Base-by-base conservation (phyloP, 495 filamentous ascomycete species). In the Ascobolus immersus region DNA sequence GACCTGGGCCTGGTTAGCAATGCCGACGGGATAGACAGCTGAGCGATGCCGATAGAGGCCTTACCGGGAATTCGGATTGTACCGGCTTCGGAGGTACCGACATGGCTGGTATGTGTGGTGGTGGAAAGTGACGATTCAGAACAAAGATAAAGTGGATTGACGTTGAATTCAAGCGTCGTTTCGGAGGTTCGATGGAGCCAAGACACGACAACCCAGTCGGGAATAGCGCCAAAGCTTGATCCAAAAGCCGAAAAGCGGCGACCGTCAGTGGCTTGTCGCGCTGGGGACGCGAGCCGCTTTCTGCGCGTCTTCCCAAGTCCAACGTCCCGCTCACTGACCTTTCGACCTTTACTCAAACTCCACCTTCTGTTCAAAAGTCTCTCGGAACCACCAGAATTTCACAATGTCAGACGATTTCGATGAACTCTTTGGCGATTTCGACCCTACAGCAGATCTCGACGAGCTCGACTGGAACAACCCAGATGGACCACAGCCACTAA, bases 41-140 rank as follows among this genome's bases (percentile, higher is more conserved):
- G 13, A 15, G 14, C 15, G 18, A 15, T 7, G n/a, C 17, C 20
- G 23, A 6, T 33, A 15, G 22, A 26, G 30, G 18, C 61, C 69
- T 43, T 60, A 90, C 82, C 31, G 79, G 80, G 52, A 71, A 91
- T 13, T 81, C 69, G 32, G 77, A 73, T 44, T 66, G 58, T 39
- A 73, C 51, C 47, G 61, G 62, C 60, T 80, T 81, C 43, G 77
- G 68, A 21, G 78, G 75, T 36, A 81, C 65, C 47, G 37, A 30
- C 44, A 46, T 35, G 26, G 27, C 35, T 36, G 25, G 22, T 35
- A 32, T 39, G 24, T 21, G 11, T 25, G 22, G 14, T 39, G 19
- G 38, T 40, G 25, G 39, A 29, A n/a, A n/a, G 32, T 5, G 19
- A 17, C 23, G 28, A 20, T 30, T 35, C 17, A 25, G 27, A n/a